Evolutionary conservation across 2,329 filamentous ascomycete species (phyloP), one percentile per base, ranked within the genome.

Genomic region (Onygena corvina): DNA sequence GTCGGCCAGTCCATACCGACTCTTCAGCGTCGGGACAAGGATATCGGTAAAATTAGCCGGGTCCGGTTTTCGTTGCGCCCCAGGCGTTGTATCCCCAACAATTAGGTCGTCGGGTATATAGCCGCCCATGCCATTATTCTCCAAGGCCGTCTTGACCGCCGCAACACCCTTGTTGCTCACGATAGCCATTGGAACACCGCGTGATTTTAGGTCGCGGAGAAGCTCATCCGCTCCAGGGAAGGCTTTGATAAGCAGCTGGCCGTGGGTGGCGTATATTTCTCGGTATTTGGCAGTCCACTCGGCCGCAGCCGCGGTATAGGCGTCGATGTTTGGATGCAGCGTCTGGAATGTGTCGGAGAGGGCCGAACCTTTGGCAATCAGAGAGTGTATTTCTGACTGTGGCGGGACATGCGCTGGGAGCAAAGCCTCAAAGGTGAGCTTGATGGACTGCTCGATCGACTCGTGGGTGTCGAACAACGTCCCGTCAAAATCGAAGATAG

Each of bases 401-500:
- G 38, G 47, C 20, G 50, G 50, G 9, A 47, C 33, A 35, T 52
- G 38, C 9, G 11, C 23, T 1, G 50, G 50, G 11, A 52, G 46
- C 3, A 52, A 34, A 31, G 47, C 47, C 12, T 46, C 27, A 31
- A 52, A 52, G 34, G 50, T 52, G 31, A 52, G 50, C 21, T 42
- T 49, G 50, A 52, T 49, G 21, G 47, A 35, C 12, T 52, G 47
- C 20, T 38, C 31, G 27, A 52, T 52, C 33, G 50, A 52, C 25
- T 44, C 50, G 33, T 49, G 50, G 47, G 50, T 52, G 35, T 52
- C 50, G 40, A 52, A 49, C n/a, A 52, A 47, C 11, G 50, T 52
- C 7, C 50, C 50, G 21, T 52, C 50, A 12, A 52, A 52, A 34
- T 52, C 50, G 47, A 52, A 52, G 40, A 52, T 52, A 12, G 46